A percentile compares a stretch with the other conserved stretches of the same genome.
Conservation (phyloP, 768 basidiomycete species). For the Amyloporia xantha region DNA sequence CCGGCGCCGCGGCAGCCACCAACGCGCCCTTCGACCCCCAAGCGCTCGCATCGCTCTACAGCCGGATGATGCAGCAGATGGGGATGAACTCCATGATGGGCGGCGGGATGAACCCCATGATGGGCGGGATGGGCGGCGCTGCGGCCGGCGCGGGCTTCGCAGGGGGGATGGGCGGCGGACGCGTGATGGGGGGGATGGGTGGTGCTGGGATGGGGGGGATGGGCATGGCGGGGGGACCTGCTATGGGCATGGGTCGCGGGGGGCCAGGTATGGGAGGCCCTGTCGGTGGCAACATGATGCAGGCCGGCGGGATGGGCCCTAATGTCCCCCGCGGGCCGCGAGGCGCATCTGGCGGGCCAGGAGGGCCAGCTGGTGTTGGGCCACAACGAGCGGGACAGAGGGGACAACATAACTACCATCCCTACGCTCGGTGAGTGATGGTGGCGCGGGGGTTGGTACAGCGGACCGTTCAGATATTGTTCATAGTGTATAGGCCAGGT, state of each 20-base stretch:
- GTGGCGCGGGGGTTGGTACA: not conserved
- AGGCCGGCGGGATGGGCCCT: constrained; percentile 14
- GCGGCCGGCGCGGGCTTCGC: constrained; percentile 23
- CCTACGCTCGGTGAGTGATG: constrained; percentile 57
- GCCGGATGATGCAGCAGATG: constrained; percentile 90
- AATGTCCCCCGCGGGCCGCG: constrained; percentile 53
- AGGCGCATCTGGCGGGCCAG: constrained; percentile 50
- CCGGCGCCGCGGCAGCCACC: constrained; percentile 26
- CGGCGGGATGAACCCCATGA: constrained; percentile 35
- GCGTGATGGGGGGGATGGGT: constrained; percentile 39
- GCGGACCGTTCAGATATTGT: not conserved
- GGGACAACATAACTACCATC: constrained; percentile 79
- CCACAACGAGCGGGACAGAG: constrained; percentile 66
- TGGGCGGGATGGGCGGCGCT: constrained; percentile 43
- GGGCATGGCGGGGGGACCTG: constrained; percentile 28
- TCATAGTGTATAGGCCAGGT: not conserved
- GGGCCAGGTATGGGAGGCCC: constrained; percentile 33
- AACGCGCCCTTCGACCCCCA: constrained; percentile 84
- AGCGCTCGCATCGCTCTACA: constrained; percentile 87
- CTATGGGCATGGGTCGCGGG: constrained; percentile 26
- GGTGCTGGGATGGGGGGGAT: constrained; percentile 33
- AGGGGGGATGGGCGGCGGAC: constrained; percentile 30
- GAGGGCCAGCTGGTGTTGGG: constrained; percentile 51
- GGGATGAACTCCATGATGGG: constrained; percentile 46
- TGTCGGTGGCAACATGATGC: constrained; percentile 11